Conservation (phyloP, 2,329 filamentous ascomycete species). For the Calonectria pseudoturangicola region DNA sequence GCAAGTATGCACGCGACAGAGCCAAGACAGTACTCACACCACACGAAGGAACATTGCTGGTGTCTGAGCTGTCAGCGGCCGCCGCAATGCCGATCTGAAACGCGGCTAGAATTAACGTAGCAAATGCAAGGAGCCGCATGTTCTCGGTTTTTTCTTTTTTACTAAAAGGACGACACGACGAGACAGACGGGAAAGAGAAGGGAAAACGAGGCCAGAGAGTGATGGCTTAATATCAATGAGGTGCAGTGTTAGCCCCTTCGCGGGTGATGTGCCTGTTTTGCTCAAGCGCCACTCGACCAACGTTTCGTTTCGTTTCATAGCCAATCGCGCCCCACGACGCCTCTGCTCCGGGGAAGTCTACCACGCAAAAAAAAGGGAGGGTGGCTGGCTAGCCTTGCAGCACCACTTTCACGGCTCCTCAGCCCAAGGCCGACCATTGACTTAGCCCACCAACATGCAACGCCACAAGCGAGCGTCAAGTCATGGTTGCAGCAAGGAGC, state of each 20-base stretch:
- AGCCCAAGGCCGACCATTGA: not conserved
- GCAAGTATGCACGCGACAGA: not conserved
- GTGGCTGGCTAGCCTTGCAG: conserved; percentile 12
- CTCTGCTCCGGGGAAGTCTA: not conserved
- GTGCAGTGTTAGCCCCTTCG: not conserved
- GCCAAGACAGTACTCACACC: conserved; percentile 27
- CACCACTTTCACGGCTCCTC: not conserved
- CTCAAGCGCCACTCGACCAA: not conserved
- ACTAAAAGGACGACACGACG: not conserved
- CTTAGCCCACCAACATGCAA: not conserved
- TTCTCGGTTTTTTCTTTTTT: conserved; percentile 9
- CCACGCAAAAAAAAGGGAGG: not conserved
- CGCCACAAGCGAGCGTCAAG: conserved; percentile 5
- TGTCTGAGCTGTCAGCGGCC: conserved; percentile 31
- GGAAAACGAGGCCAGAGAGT: not conserved
- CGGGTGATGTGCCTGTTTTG: not conserved
- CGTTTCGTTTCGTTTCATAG: conserved; percentile 11
- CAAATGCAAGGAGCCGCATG: conserved; percentile 40
- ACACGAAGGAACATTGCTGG: conserved; percentile 41
- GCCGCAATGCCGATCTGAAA: conserved; percentile 44
- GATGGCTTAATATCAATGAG: conserved; percentile 22
- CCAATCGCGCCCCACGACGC: not conserved
- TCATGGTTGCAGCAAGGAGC: not conserved
- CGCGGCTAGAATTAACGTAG: conserved; percentile 35
- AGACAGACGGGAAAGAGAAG: not conserved